phyloP scores from a whole-genome alignment of 192 early-diverging fungal species.

The Haplosporangium gracile region DNA sequence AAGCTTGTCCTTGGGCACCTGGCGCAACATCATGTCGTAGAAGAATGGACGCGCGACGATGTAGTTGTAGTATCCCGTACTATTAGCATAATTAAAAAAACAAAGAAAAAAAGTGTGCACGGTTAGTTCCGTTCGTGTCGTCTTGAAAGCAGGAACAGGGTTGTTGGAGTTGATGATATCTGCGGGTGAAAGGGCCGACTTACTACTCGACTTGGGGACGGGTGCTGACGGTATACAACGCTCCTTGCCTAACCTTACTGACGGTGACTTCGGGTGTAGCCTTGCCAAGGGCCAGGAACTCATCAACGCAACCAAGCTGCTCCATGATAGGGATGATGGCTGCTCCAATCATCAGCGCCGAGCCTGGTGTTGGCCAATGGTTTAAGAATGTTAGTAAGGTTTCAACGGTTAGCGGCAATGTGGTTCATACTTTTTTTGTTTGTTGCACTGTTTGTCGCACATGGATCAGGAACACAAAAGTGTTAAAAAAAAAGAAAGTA shows the following conservation, averaged over 20 bases:
- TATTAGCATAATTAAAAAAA: neutral
- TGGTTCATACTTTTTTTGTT: neutral
- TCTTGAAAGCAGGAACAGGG: too few species aligned
- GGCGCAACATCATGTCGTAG: neutral
- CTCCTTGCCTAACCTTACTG: neutral
- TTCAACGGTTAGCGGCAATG: neutral
- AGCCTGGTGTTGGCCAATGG: neutral
- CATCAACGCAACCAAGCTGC: constrained; percentile 12
- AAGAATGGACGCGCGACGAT: constrained; percentile 12
- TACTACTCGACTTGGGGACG: neutral
- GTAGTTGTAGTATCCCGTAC: neutral
- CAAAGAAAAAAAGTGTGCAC: neutral
- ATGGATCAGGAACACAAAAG: neutral
- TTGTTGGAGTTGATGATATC: neutral
- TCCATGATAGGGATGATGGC: neutral
- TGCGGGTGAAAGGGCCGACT: neutral
- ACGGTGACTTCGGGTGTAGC: neutral
- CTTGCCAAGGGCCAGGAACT: constrained; percentile 8
- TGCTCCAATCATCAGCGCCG: neutral
- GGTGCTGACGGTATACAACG: neutral
- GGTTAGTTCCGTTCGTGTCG: neutral
- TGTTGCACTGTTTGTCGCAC: neutral
- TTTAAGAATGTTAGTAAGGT: neutral
- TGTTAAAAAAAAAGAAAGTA: neutral
- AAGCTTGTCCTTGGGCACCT: constrained; percentile 11